Conservation (phyloP, 306 rosid genomes). For the Geum urbanum region DNA sequence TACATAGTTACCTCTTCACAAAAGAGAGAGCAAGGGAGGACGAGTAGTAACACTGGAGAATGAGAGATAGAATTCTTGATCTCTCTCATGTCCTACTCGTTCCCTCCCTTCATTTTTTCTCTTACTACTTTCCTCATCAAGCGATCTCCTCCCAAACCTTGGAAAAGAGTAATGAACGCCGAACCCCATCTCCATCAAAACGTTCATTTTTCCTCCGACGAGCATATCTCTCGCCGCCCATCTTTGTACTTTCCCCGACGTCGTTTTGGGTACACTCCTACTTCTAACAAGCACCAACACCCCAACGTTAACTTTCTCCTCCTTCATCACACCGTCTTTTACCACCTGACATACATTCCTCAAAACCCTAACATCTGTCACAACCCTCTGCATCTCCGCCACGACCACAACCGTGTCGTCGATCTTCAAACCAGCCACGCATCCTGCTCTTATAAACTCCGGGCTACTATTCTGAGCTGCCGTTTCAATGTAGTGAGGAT, state of each 20-base stretch:
- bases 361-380: conserved; percentile 23
- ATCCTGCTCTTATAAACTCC: conserved; percentile 56
- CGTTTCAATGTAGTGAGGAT: conserved; percentile 64
- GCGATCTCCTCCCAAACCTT: not conserved
- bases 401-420: conserved; percentile 36
- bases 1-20: conserved; percentile 18
- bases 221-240: conserved; percentile 54
- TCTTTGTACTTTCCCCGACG: conserved; percentile 71
- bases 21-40: conserved; percentile 30
- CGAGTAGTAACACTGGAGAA: conserved; percentile 20
- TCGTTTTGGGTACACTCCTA: conserved; percentile 63
- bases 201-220: conserved; percentile 38
- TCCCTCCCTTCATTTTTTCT: not conserved
- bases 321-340: conserved; percentile 30
- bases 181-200: conserved; percentile 51
- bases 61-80: conserved; percentile 1
- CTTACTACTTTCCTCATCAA: not conserved
- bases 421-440: conserved; percentile 47
- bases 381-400: conserved; percentile 50
- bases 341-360: conserved; percentile 44
- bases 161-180: conserved; percentile 15
- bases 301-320: conserved; percentile 51
- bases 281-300: conserved; percentile 56
- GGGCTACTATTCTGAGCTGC: conserved; percentile 43
- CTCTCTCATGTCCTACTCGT: conserved; percentile 1